Percentiles rank a stretch among this genome's conserved stretches.
Evolutionary conservation across 257 asterid genomes (phyloP).

Genomic region (Solanum arcanum): DNA sequence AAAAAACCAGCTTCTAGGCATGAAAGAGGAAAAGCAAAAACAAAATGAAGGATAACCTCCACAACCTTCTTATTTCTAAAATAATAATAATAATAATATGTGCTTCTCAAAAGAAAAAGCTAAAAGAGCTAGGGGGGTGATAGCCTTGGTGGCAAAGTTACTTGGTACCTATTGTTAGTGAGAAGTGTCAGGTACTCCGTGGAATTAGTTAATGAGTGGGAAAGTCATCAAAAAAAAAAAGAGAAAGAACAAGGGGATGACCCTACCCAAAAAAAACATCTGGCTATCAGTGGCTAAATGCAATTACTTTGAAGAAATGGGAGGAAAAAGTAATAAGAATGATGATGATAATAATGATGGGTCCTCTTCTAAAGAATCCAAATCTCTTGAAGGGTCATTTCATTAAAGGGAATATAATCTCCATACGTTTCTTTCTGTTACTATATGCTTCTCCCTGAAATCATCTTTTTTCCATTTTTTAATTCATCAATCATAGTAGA

Average conservation of each 20-base stretch:
- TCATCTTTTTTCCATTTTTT: not conserved
- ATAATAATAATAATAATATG: not conserved
- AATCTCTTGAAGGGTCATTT: not conserved
- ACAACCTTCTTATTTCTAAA: not conserved
- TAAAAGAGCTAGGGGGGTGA: not conserved
- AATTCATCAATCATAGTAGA: not conserved
- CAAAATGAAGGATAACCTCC: not conserved
- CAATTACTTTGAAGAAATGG: not conserved
- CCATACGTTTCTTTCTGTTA: not conserved
- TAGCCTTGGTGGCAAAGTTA: not conserved
- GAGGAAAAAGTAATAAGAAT: not conserved
- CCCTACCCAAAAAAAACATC: not conserved
- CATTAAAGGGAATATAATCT: not conserved
- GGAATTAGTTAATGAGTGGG: not conserved
- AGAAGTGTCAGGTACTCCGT: not conserved
- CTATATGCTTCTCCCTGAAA: not conserved
- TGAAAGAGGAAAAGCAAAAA: not conserved
- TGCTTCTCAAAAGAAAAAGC: not conserved
- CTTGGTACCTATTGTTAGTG: not conserved
- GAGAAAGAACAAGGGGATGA: not conserved
- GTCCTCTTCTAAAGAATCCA: constrained; percentile 1
- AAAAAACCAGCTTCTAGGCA: not conserved
- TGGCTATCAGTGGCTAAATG: not conserved
- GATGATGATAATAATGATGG: not conserved
- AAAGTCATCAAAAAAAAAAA: not conserved